phyloP scores from a whole-genome alignment of 192 early-diverging fungal species.

The Backusella morwellensis region DNA sequence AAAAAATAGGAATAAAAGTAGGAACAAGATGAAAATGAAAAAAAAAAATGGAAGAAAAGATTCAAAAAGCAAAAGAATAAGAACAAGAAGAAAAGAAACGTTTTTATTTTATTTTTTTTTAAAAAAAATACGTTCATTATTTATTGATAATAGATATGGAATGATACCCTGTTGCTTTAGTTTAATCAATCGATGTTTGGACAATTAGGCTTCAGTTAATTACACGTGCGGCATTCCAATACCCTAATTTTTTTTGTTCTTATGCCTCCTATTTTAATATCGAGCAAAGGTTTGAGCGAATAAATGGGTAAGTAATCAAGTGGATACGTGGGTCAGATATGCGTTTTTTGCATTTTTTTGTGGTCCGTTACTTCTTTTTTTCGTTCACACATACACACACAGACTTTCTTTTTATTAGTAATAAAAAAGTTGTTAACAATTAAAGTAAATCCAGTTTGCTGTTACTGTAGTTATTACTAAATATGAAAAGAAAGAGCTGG shows the following conservation, averaged over 20 bases:
- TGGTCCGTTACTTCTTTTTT: neutral
- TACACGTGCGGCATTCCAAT: slow-evolving; percentile 2
- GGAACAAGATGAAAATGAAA: neutral
- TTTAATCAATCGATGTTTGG: slow-evolving; percentile 4
- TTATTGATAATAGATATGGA: neutral
- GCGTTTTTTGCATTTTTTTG: neutral
- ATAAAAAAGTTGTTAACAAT: neutral
- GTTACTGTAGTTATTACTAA: neutral
- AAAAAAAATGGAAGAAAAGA: neutral
- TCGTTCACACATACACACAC: neutral
- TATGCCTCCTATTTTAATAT: slow-evolving; percentile 7
- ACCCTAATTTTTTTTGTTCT: neutral
- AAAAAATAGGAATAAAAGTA: neutral
- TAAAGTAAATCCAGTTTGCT: neutral
- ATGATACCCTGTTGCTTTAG: neutral
- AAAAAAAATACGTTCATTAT: neutral
- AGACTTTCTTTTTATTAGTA: neutral
- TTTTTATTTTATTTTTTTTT: neutral
- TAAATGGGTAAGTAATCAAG: neutral
- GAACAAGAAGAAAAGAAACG: neutral
- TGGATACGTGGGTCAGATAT: neutral
- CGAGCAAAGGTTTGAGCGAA: neutral
- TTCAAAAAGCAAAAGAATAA: neutral
- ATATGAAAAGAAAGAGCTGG: neutral
- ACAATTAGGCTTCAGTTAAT: neutral